Base-by-base conservation (phyloP, 306 rosid species). In the Prunus armeniaca region DNA sequence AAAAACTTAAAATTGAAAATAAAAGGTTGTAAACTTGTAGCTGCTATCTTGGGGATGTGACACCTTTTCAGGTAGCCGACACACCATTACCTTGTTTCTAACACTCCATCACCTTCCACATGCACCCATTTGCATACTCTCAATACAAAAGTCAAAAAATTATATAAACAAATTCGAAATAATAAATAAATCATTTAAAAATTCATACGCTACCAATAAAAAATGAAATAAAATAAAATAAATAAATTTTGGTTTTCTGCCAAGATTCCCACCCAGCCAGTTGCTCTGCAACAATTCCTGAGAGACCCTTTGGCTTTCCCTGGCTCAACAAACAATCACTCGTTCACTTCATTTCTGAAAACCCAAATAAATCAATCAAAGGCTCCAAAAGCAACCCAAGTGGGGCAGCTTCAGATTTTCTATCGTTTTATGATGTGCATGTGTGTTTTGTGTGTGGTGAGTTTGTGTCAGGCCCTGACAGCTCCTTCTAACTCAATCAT, bases 401-500 rank as follows among this genome's bases (percentile, higher is more conserved):
- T 80, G 87, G 87, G 87, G 77, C 85, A 69, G 80, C 49, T 77
- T 50, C 70, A 55, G 55, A 25, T 43, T 17, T 55, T 41, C 9
- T 38, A 6, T 52, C 65, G 56, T 77, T 83, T 81, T 54, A 73
- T 69, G 18, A 68, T 74, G 78, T 71, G 88, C 88, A 86, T 87
- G 88, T 83, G 87, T 86, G 86, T 76, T 52, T 73, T 64, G 64
- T 49, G 12, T 55, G 47, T n/a, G 76, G 80, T 83, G 80, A 81
- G 83, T 82, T 72, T 74, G 72, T 78, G 79, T 85, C 89, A 80
- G 91, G 82, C 88, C 63, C 86, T 84, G 96, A 91, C 94, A 91
- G 87, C 89, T 84, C 83, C 72, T 73, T 71, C 60, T 61, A 69
- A 66, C 32, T 81, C 79, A 86, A 87, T 84, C 88, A 84, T 87